Evolutionary conservation across 129 eudicot genomes (phyloP).

Genomic region (Pittosporum tobira): DNA sequence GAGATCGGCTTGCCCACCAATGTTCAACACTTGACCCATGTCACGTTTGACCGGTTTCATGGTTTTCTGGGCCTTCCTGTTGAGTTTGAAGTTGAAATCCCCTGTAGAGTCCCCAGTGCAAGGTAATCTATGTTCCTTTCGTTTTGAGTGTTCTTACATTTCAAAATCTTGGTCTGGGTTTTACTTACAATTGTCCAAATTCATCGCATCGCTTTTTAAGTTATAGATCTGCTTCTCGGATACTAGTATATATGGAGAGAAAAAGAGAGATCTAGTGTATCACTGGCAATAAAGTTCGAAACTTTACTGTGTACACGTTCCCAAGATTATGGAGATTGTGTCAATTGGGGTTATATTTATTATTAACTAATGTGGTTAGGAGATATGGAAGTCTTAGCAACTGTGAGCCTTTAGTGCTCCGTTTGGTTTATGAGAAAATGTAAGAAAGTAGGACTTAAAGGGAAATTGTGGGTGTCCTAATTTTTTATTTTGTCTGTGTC

Average conservation of each 20-base stretch:
- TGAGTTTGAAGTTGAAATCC: conserved; percentile 81
- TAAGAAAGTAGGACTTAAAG: too few species aligned
- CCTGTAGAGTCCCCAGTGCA: conserved; percentile 73
- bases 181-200: conserved; percentile 3
- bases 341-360: too few species aligned
- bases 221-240: neutral
- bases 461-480: neutral
- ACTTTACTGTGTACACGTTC: neutral
- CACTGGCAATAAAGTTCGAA: neutral
- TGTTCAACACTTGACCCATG: conserved; percentile 79
- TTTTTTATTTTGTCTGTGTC: neutral
- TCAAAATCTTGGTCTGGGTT: conserved; percentile 9
- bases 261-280: neutral
- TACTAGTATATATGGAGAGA: too few species aligned
- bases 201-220: neutral
- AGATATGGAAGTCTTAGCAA: too few species aligned
- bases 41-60: conserved; percentile 80
- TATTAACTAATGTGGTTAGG: too few species aligned
- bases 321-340: too few species aligned
- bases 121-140: conserved; percentile 32
- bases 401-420: too few species aligned
- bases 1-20: conserved; percentile 96
- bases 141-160: conserved; percentile 5
- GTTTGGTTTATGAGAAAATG: too few species aligned
- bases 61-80: conserved; percentile 89